These are phyloP conservation scores for Phytopythium montanum DNA, from an alignment of 352 stramenopile species.

Conservation along the genomic window DNA sequence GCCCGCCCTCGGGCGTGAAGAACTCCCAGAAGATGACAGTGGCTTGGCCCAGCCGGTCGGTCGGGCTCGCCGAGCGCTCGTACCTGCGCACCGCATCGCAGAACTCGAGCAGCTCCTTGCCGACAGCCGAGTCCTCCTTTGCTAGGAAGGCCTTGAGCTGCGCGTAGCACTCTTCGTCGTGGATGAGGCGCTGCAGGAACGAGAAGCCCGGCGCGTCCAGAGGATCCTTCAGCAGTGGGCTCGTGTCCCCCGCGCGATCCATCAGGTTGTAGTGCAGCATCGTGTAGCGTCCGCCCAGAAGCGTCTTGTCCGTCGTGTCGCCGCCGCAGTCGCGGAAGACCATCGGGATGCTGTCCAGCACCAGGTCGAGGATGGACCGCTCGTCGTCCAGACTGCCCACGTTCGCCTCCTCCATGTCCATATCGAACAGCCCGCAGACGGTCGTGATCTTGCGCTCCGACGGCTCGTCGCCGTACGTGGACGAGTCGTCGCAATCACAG, in stretches of 20 bases:
- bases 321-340: conserved; percentile 82
- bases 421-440: conserved; percentile 77
- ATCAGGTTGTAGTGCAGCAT: conserved; percentile 75
- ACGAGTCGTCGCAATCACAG: conserved; percentile 15
- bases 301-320: conserved; percentile 84
- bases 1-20: conserved; percentile 54
- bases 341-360: conserved; percentile 85
- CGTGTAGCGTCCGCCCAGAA: conserved; percentile 74
- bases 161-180: conserved; percentile 87
- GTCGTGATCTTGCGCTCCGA: conserved; percentile 27
- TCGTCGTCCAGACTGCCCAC: conserved; percentile 79
- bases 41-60: conserved; percentile 69
- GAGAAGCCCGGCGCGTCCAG: conserved; percentile 68
- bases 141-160: conserved; percentile 72
- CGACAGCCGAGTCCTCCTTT: conserved; percentile 49
- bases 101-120: conserved; percentile 76
- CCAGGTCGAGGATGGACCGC: conserved; percentile 67
- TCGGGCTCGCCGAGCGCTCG: conserved; percentile 61
- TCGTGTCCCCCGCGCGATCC: conserved; percentile 38
- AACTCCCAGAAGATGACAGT: conserved; percentile 86
- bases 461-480: neutral
- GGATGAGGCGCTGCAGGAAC: conserved; percentile 84
- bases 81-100: conserved; percentile 84
- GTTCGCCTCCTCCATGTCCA: conserved; percentile 67
- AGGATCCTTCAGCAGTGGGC: conserved; percentile 60